These are phyloP conservation scores for Candida golubevii DNA, from an alignment of 805 yeast genomes.

Conservation along the genomic window DNA sequence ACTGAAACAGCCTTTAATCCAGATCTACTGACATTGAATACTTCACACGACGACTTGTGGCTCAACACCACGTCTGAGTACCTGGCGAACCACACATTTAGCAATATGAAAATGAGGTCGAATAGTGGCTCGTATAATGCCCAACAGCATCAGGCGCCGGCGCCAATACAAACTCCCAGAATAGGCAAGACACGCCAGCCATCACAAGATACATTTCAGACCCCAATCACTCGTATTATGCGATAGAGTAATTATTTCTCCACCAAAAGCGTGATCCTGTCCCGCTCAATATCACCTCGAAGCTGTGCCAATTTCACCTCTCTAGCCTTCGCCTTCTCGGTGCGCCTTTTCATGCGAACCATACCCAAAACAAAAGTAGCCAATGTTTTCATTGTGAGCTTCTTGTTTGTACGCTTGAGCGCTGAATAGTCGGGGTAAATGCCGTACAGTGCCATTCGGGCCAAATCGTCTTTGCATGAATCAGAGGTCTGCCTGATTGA, in stretches of 20 bases:
- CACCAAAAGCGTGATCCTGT: slow-evolving; percentile 16
- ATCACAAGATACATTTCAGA: slow-evolving; percentile 38
- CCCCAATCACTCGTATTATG: slow-evolving; percentile 39
- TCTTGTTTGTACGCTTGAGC: slow-evolving; percentile 15
- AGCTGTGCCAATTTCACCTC: slow-evolving; percentile 24
- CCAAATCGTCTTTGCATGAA: slow-evolving; percentile 24
- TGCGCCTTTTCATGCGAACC: slow-evolving; percentile 31
- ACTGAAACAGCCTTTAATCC: slow-evolving; percentile 18
- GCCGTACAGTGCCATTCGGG: slow-evolving; percentile 27
- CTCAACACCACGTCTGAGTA: slow-evolving; percentile 28
- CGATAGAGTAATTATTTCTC: slow-evolving; percentile 13
- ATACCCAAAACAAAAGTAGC: slow-evolving; percentile 37
- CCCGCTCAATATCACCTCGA: slow-evolving; percentile 29
- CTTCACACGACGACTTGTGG: slow-evolving; percentile 30
- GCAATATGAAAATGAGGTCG: slow-evolving; percentile 16
- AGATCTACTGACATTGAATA: slow-evolving; percentile 23
- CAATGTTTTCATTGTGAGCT: slow-evolving; percentile 27
- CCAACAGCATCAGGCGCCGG: slow-evolving; percentile 8
- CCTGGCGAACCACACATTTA: slow-evolving; percentile 26
- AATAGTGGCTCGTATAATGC: slow-evolving; percentile 9
- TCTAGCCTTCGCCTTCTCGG: slow-evolving; percentile 25
- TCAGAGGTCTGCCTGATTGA: slow-evolving; percentile 27
- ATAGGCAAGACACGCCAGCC: slow-evolving; percentile 35
- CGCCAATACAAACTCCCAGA: slow-evolving; percentile 35
- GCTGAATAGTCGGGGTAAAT: slow-evolving; percentile 30